A percentile compares a stretch with the other conserved stretches of the same genome.
Conservation (phyloP, 306 rosid species). For the Rosa persica region DNA sequence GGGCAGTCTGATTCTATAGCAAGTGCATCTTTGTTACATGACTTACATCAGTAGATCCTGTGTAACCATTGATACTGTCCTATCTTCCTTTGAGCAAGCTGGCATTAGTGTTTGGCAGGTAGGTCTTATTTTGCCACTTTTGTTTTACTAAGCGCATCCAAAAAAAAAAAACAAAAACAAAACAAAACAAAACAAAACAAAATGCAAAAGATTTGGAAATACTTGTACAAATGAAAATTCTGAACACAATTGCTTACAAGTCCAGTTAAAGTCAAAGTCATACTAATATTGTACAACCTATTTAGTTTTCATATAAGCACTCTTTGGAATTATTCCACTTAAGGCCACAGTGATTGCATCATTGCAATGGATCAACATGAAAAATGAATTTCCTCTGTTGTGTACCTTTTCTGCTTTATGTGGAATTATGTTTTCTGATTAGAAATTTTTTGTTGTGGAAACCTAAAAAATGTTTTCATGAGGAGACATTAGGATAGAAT, state of each 20-base stretch:
- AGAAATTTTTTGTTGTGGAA: not conserved
- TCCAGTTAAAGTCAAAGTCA: not conserved
- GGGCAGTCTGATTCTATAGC: slow-evolving; percentile 11
- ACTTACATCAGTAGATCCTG: not conserved
- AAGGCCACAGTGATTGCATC: not conserved
- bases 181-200: too few relatives aligned
- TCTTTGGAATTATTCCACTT: not conserved
- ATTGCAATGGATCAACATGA: slow-evolving; percentile 3
- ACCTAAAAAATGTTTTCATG: not conserved
- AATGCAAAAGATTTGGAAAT: not conserved
- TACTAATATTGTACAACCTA: not conserved
- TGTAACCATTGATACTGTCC: not conserved
- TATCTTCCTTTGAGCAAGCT: not conserved
- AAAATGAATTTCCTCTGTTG: not conserved
- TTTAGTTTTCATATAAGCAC: not conserved
- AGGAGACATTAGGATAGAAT: not conserved
- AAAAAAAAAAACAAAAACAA: too few relatives aligned
- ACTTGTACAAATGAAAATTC: not conserved
- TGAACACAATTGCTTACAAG: not conserved
- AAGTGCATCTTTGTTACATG: not conserved
- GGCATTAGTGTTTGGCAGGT: not conserved
- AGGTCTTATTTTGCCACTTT: not conserved
- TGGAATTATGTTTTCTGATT: not conserved
- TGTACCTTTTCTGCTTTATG: not conserved
- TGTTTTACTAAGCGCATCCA: not conserved